These are phyloP conservation scores for Eremochloa ophiuroides DNA, from an alignment of 176 grass and related monocot genomes.

Conservation along the genomic window DNA sequence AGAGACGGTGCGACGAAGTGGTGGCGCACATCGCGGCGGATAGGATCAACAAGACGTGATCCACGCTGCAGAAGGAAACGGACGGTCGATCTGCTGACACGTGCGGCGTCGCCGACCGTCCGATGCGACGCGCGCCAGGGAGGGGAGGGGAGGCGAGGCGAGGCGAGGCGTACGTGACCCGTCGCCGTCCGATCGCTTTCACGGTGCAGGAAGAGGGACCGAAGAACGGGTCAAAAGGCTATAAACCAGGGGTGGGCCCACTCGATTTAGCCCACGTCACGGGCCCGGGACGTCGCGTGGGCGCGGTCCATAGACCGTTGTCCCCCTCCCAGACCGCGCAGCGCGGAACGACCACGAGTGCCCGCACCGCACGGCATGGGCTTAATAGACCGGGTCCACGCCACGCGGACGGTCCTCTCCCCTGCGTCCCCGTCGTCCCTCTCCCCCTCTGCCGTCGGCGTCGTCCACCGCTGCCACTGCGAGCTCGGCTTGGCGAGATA, in stretches of 20 bases:
- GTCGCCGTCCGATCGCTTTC: slow-evolving; percentile 24
- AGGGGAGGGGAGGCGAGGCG: neutral
- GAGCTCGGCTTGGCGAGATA: slow-evolving; percentile 8
- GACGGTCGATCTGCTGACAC: neutral
- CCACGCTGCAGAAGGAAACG: neutral
- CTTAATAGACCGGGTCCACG: slow-evolving; percentile 28
- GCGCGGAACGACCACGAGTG: neutral
- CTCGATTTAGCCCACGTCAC: slow-evolving; percentile 34
- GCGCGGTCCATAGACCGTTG: slow-evolving; percentile 14
- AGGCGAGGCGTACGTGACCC: slow-evolving; percentile 5
- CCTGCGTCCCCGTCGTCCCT: neutral
- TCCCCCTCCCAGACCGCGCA: neutral
- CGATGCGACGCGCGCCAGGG: neutral
- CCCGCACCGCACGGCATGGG: neutral
- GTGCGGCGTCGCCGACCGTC: neutral
- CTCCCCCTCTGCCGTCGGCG: too few species aligned
- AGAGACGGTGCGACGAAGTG: neutral
- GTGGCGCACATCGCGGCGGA: neutral
- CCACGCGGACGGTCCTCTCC: neutral
- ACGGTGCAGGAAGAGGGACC: too few species aligned
- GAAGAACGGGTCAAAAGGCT: slow-evolving; percentile 35
- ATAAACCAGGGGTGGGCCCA: slow-evolving; percentile 29
- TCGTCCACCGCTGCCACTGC: neutral
- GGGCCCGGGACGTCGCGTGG: too few species aligned
- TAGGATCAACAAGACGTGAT: neutral